Evolutionary conservation across 805 yeast genomes (phyloP).

Genomic region (Cyberlindnera subsufficiens): DNA sequence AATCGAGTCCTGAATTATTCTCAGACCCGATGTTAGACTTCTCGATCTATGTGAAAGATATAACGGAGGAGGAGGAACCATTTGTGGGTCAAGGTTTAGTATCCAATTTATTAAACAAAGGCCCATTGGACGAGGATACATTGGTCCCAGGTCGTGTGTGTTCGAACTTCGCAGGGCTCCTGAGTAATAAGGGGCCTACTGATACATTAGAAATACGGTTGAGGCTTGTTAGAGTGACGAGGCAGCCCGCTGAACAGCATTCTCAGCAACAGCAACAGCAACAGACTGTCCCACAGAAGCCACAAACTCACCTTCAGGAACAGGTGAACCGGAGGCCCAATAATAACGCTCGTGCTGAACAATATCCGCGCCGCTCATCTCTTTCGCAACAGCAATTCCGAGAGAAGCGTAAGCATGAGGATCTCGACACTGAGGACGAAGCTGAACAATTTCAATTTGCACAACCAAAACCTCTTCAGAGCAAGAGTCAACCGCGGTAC

Average conservation of each 20-base stretch:
- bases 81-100: conserved; percentile 40
- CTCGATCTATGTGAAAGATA: conserved; percentile 41
- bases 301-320: conserved; percentile 1
- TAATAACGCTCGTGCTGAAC: background rate
- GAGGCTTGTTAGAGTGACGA: conserved; percentile 30
- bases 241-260: conserved; percentile 9
- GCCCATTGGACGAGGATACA: conserved; percentile 20
- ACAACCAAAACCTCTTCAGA: conserved; percentile 13
- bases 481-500: conserved; percentile 20
- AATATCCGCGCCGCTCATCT: conserved; percentile 7
- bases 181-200: conserved; percentile 27
- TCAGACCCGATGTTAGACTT: conserved; percentile 33
- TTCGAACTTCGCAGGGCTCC: conserved; percentile 46
- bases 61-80: conserved; percentile 48
- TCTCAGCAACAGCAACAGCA: conserved; percentile 6
- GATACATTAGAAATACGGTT: conserved; percentile 55
- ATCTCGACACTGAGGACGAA: conserved; percentile 18
- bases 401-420: conserved; percentile 10
- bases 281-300: conserved; percentile 4
- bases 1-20: conserved; percentile 42
- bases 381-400: conserved; percentile 2
- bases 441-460: conserved; percentile 13
- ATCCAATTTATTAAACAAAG: conserved; percentile 25
- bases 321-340: background rate
- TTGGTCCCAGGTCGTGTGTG: conserved; percentile 54